These are phyloP conservation scores for Porcisia deanei DNA, from an alignment of 208 protist genomes.

Conservation along the genomic window DNA sequence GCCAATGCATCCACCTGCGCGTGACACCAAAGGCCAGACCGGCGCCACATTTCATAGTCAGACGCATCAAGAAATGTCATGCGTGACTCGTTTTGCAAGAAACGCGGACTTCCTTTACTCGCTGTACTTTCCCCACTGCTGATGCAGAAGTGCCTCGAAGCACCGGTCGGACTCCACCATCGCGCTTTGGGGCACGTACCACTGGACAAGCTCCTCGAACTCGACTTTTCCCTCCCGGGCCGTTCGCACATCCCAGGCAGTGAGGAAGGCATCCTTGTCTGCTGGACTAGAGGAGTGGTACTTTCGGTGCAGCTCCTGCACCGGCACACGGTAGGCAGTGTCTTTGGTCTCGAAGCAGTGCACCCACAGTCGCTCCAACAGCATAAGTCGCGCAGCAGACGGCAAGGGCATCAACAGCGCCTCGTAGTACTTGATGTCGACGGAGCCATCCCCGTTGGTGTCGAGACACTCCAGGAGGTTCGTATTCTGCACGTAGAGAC, in stretches of 20 bases:
- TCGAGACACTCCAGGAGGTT: constrained; percentile 57
- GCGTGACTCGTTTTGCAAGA: not conserved
- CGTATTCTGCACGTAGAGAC: constrained; percentile 66
- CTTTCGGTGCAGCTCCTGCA: constrained; percentile 57
- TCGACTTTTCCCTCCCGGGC: constrained; percentile 47
- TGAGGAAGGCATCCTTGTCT: constrained; percentile 74
- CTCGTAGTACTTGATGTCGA: constrained; percentile 76
- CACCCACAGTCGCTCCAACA: constrained; percentile 80
- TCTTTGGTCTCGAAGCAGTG: constrained; percentile 60
- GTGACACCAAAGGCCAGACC: too few species aligned
- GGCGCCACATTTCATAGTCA: not conserved
- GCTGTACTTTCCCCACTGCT: constrained; percentile 58
- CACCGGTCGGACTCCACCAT: constrained; percentile 58
- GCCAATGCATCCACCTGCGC: not conserved
- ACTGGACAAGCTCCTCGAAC: constrained; percentile 68
- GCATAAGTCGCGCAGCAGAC: constrained; percentile 58
- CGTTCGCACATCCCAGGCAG: constrained; percentile 75
- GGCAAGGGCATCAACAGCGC: constrained; percentile 51
- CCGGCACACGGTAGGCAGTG: constrained; percentile 39
- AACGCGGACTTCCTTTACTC: constrained; percentile 1
- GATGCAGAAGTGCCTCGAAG: constrained; percentile 59
- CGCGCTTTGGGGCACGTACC: constrained; percentile 70
- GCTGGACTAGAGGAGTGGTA: constrained; percentile 62
- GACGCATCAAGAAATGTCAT: not conserved
- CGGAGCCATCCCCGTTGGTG: constrained; percentile 70